These are phyloP conservation scores for Teunomyces barrocoloradensis DNA, from an alignment of 805 yeast genomes.

Conservation along the genomic window DNA sequence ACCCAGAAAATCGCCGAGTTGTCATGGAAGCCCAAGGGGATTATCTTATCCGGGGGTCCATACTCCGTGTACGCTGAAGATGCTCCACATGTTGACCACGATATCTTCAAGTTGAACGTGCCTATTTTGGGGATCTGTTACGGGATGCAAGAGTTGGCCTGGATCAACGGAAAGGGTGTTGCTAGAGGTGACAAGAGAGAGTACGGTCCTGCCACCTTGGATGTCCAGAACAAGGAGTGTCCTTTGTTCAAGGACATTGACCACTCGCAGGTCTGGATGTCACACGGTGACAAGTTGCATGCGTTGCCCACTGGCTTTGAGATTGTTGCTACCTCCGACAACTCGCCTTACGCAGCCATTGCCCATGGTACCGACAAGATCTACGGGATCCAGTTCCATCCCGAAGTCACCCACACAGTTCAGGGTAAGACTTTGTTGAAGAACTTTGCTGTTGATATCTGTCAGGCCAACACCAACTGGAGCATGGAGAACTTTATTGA, in stretches of 20 bases:
- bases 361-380: slow-evolving; percentile 69
- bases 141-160: slow-evolving; percentile 98
- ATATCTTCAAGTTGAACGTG: slow-evolving; percentile 82
- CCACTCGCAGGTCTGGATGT: slow-evolving; percentile 98
- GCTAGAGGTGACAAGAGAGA: slow-evolving; percentile 97
- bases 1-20: slow-evolving; percentile 94
- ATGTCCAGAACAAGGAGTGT: slow-evolving; percentile 64
- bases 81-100: slow-evolving; percentile 97
- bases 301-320: slow-evolving; percentile 87
- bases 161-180: slow-evolving; percentile 94
- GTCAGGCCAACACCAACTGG: slow-evolving; percentile 89
- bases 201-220: slow-evolving; percentile 92
- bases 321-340: slow-evolving; percentile 84
- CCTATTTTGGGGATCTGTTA: slow-evolving; percentile 98
- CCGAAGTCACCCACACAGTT: slow-evolving; percentile 95
- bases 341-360: slow-evolving; percentile 95
- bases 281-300: slow-evolving; percentile 94
- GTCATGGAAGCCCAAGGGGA: slow-evolving; percentile 93
- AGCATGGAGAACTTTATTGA: slow-evolving; percentile 97
- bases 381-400: slow-evolving; percentile 98
- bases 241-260: slow-evolving; percentile 85
- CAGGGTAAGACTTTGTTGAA: slow-evolving; percentile 84
- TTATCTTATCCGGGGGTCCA: slow-evolving; percentile 95
- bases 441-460: slow-evolving; percentile 91
- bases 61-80: slow-evolving; percentile 94